These are phyloP conservation scores for Cytidiella melzeri DNA, from an alignment of 768 basidiomycete species.

Conservation along the genomic window DNA sequence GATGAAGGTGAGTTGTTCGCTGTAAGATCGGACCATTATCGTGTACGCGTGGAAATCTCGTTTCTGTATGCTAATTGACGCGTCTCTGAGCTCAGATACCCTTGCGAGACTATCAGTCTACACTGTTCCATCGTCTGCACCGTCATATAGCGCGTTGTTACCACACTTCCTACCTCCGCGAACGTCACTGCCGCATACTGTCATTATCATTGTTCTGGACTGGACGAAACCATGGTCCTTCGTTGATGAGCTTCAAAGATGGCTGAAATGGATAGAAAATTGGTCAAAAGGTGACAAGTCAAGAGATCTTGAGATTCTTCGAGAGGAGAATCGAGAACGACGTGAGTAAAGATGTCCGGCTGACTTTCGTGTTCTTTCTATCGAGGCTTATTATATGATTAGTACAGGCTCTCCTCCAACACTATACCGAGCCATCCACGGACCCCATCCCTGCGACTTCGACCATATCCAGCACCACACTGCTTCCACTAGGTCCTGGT, in stretches of 20 bases:
- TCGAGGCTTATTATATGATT: constrained; percentile 2
- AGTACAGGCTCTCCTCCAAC: constrained; percentile 89
- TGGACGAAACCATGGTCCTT: constrained; percentile 96
- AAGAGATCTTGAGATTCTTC: constrained; percentile 65
- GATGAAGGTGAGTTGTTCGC: constrained; percentile 70
- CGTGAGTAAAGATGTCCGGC: constrained; percentile 40
- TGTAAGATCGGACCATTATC: background rate
- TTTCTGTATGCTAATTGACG: constrained; percentile 2
- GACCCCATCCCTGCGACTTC: constrained; percentile 61
- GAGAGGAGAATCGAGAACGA: constrained; percentile 80
- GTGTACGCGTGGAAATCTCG: background rate
- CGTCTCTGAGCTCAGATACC: constrained; percentile 49
- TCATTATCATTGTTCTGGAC: constrained; percentile 83
- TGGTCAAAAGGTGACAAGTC: constrained; percentile 71
- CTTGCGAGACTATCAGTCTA: constrained; percentile 87
- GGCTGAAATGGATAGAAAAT: constrained; percentile 81
- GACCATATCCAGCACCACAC: constrained; percentile 50
- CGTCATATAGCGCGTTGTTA: constrained; percentile 62
- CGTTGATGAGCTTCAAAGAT: constrained; percentile 73
- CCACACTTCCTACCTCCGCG: constrained; percentile 77
- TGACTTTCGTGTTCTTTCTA: background rate
- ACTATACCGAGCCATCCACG: constrained; percentile 77
- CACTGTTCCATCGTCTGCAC: constrained; percentile 79
- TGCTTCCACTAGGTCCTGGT: constrained; percentile 80
- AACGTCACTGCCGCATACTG: constrained; percentile 57